Evolutionary conservation across 352 stramenopile species (phyloP), one percentile per base, ranked within the genome.

Genomic region (Ochromonadaceae sp.): DNA sequence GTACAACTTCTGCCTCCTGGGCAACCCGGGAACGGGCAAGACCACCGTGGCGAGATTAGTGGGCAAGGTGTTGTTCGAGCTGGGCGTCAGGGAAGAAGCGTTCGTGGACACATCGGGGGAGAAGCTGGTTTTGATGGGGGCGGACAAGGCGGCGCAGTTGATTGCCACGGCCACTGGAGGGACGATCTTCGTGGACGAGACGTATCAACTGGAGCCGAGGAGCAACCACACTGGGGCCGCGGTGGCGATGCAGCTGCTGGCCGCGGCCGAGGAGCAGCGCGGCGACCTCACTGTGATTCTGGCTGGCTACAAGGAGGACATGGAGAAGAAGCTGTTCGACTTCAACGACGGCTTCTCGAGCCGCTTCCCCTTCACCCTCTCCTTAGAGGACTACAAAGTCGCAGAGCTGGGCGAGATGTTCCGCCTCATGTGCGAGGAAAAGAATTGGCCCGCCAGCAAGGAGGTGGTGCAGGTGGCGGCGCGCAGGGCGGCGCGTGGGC

Each of bases 181-280:
- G n/a, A 75, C 96, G 40, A 66, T 97, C 25, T 95, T 96, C 66
- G 84, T 90, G 46, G 82, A 90, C 55, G 83, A 90, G 67, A 81
- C 81, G 9, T 90, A 90, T 43, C 80, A 86, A 30, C 49, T 89
- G n/a, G 79, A 81, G 28, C 81, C 81, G 0, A 62, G 66, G 3
- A 71, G 69, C 2, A 77, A 87, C 46, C 72, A 72, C 9, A 84
- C 81, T 36, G 81, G 79, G 0, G 83, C 82, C 42, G 72, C 77
- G 0, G 85, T 89, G 15, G 72, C 86, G 9, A 76, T 78, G 0
- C 78, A 84, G 35, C 63, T 89, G 26, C 61, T 88, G 17, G 77
- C 76, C 10, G 76, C 72, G 7, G 72, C 79, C 1, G 81, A 88
- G 57, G 75, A 86, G 52, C 73, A 83, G 34, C 79, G 80, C 43